phyloP scores from a whole-genome alignment of 2,329 filamentous ascomycete genomes.

The Pseudogymnoascus sp. region DNA sequence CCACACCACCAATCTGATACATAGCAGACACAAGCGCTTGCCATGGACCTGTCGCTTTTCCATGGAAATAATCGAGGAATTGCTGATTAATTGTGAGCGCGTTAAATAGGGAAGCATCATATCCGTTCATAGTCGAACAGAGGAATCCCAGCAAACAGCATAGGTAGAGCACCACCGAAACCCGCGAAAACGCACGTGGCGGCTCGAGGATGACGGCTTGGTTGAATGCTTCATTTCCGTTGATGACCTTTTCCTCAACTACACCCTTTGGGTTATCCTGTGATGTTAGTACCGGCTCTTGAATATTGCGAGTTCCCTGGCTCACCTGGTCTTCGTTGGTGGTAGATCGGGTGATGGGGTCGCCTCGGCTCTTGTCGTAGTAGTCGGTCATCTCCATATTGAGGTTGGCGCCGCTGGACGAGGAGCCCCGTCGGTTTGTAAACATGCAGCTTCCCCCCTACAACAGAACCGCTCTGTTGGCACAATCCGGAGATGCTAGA shows the following conservation, averaged over 20 bases:
- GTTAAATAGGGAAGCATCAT: constrained; percentile 47
- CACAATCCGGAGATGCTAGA: neutral
- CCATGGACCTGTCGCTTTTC: constrained; percentile 40
- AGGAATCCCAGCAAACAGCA: constrained; percentile 44
- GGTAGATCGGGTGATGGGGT: constrained; percentile 4
- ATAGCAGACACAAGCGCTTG: constrained; percentile 46
- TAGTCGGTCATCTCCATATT: constrained; percentile 9
- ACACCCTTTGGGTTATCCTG: neutral
- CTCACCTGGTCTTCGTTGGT: constrained; percentile 1
- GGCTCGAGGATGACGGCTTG: constrained; percentile 51
- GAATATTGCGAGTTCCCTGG: neutral
- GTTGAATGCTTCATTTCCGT: constrained; percentile 48
- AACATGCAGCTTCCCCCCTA: constrained; percentile 2
- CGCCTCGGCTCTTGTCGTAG: constrained; percentile 9
- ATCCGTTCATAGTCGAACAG: constrained; percentile 48
- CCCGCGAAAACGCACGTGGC: constrained; percentile 36
- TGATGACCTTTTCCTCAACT: constrained; percentile 36
- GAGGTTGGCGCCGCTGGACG: constrained; percentile 16
- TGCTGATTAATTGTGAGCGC: constrained; percentile 39
- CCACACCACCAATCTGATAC: constrained; percentile 47
- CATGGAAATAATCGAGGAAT: constrained; percentile 37
- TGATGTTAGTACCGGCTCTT: neutral
- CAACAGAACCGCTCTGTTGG: neutral
- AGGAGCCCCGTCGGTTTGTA: constrained; percentile 3
- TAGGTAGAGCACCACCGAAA: constrained; percentile 38